A percentile compares a stretch with the other conserved stretches of the same genome.
Conservation (phyloP, 768 basidiomycete genomes). For the Coprinopsis sp. region DNA sequence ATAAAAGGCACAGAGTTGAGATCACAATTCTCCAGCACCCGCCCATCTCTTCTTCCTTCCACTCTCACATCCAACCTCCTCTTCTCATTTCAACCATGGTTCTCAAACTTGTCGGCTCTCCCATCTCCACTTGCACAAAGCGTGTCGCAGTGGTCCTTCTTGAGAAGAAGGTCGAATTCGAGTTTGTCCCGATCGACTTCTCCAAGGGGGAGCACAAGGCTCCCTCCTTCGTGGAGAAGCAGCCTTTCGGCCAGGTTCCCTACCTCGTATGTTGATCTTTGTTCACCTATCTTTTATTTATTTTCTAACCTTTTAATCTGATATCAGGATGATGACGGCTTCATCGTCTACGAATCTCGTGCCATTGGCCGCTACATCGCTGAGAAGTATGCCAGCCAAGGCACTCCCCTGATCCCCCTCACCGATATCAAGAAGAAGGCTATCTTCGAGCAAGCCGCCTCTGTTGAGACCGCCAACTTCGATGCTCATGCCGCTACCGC, state of each 20-base stretch:
- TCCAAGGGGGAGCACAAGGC: slow-evolving; percentile 32
- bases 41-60: too few relatives aligned
- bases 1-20: too few relatives aligned
- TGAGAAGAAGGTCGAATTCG: slow-evolving; percentile 45
- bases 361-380: slow-evolving; percentile 59
- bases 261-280: slow-evolving; percentile 27
- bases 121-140: slow-evolving; percentile 38
- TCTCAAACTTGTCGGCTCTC: slow-evolving; percentile 29
- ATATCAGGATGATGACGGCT: slow-evolving; percentile 55
- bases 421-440: slow-evolving; percentile 32
- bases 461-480: slow-evolving; percentile 51
- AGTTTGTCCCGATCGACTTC: slow-evolving; percentile 35
- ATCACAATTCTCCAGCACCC: too few relatives aligned
- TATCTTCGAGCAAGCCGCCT: slow-evolving; percentile 48
- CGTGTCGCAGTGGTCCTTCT: slow-evolving; percentile 39
- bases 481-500: slow-evolving; percentile 40
- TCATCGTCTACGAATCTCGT: slow-evolving; percentile 60
- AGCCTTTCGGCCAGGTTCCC: slow-evolving; percentile 53
- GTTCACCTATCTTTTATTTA: not conserved
- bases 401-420: slow-evolving; percentile 49
- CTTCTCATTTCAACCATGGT: slow-evolving; percentile 25
- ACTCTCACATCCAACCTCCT: too few relatives aligned
- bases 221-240: slow-evolving; percentile 28
- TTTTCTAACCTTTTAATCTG: not conserved
- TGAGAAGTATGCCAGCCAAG: slow-evolving; percentile 48